These are phyloP conservation scores for Stemphylium beticola DNA, from an alignment of 2,329 filamentous ascomycete genomes.

Conservation along the genomic window DNA sequence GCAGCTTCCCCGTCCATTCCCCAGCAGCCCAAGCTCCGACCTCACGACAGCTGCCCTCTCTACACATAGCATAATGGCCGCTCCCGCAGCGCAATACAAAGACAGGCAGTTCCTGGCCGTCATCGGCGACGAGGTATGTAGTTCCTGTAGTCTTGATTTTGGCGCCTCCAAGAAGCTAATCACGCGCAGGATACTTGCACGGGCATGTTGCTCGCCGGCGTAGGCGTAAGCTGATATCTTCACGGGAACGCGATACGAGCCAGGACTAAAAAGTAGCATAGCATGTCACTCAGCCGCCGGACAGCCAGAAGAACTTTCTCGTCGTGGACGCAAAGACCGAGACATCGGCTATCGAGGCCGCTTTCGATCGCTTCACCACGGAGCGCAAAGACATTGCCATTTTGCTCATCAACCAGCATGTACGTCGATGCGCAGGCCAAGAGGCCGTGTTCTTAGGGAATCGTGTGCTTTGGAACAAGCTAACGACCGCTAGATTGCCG, in stretches of 20 bases:
- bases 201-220: conserved; percentile 89
- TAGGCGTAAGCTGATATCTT: conserved; percentile 72
- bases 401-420: conserved; percentile 96
- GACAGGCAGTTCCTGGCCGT: conserved; percentile 96
- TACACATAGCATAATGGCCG: conserved; percentile 59
- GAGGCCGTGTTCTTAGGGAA: neutral
- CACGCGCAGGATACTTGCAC: conserved; percentile 84
- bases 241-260: neutral
- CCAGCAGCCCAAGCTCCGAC: conserved; percentile 26
- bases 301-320: conserved; percentile 96
- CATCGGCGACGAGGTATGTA: conserved; percentile 87
- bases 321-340: conserved; percentile 96
- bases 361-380: conserved; percentile 87
- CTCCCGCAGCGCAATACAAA: conserved; percentile 66
- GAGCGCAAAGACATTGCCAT: conserved; percentile 97
- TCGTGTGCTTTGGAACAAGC: neutral
- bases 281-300: conserved; percentile 89
- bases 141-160: neutral
- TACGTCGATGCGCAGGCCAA: conserved; percentile 52
- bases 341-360: conserved; percentile 81
- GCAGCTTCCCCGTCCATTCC: conserved; percentile 13
- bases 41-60: conserved; percentile 23
- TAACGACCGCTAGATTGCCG: conserved; percentile 72
- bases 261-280: conserved; percentile 49
- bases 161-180: conserved; percentile 20